Evolutionary conservation across 1,284 basidiomycete genomes (phyloP), one percentile per base, ranked within the genome.

Genomic region (Takashimella koratensis): DNA sequence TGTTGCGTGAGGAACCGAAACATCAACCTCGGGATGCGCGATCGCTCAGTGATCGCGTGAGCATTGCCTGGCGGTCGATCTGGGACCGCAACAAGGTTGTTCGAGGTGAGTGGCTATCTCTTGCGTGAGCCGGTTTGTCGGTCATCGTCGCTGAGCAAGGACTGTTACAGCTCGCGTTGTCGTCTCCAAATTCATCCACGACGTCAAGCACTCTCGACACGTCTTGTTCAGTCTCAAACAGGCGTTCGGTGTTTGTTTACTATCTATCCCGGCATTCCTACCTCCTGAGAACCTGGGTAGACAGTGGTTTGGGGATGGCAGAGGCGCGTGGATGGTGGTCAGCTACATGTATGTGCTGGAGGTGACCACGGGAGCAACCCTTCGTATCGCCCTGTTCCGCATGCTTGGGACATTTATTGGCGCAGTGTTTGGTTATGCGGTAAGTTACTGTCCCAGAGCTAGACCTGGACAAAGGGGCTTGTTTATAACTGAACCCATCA

Each of bases 331-430:
- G 74, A 70, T 74, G 60, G 69, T 75, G 16, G 59, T 73, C 48
- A 71, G 70, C 56, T 76, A 71, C 63, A 71, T 79, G 56, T 80
- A 76, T 56, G 77, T 78, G 10, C 59, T 80, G 26, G 79, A 80
- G 47, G 71, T 76, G 11, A 75, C 75, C 5, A 79, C 78, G 0
- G 79, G 79, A 1, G 78, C 78, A 3, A 79, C 76, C 3, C 56
- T 79, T 26, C 68, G 74, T 10, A 64, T 79, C 3, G 77, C 77
- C 0, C 57, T 77, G 16, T 76, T 71, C 47, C 71, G 79, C 12
- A 64, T 76, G 21, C 51, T 75, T 3, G 79, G 79, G 12, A 80
- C 79, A 3, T 66, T 79, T 39, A 57, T 71, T 2, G 79, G 79
- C 13, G 75, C 75, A 0, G 43, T 79, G 3, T 55, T 68, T 4